Base-by-base conservation (phyloP, 129 eudicot species). In the Cynara cardunculus region DNA sequence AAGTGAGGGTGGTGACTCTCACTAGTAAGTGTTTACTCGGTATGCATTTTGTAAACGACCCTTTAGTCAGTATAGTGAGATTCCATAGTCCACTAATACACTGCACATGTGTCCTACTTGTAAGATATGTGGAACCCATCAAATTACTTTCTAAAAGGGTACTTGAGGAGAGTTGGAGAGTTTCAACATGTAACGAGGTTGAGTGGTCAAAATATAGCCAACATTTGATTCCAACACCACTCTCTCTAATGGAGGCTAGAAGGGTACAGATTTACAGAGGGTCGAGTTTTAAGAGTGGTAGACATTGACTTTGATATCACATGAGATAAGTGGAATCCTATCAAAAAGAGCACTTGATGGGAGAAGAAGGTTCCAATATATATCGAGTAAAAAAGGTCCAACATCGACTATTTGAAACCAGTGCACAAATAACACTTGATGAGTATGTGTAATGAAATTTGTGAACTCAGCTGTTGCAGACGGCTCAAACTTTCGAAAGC, bases 401-500 rank as follows among this genome's bases (percentile, higher is more conserved):
- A 56, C 2, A 19, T 3, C n/a, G 10, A 56, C 65, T 56, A 5
- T 56, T 56, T 56, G 9, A 18, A n/a, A 56, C n/a, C 65, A 56
- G n/a, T 6, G 8, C 22, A 0, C 22, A 56, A n/a, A 56, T 56
- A n/a, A 56, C 65, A 56, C n/a, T 56, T 56, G 22, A 5, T 24
- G 1, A 18, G 65, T n/a, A 56, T 56, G 10, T 7, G 5, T 56
- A 56, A 73, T 28, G 41, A 46, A 5, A 65, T 74, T 5, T 77
- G 34, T 59, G 25, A 78, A 9, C 68, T 67, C 37, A 78, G 65
- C 5, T 56, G 22, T 73, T 76, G 28, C 80, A 92, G 99, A 85
- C 92, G 91, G 92, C 95, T 12, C 97, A n/a, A 86, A 75, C 97
- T 95, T 59, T 97, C 94, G 1, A 90, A 83, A 87, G 8, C 39